These are phyloP conservation scores for Thalassiosira ordinaria DNA, from an alignment of 352 stramenopile species.

Conservation along the genomic window DNA sequence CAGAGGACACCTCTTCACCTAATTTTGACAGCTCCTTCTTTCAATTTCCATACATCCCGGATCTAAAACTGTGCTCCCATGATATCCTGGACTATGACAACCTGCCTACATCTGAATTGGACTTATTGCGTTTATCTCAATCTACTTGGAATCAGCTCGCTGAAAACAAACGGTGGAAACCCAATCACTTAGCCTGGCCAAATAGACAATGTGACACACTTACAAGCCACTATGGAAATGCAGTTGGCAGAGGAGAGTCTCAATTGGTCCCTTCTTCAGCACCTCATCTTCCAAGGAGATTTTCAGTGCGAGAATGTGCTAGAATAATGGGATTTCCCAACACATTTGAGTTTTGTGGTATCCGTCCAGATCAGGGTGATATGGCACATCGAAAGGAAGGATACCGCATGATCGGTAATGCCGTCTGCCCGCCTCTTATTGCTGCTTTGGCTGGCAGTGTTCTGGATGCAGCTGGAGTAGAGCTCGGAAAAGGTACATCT, in stretches of 20 bases:
- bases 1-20: neutral
- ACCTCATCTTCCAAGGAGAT: slow-evolving; percentile 63
- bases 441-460: slow-evolving; percentile 72
- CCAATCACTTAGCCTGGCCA: slow-evolving; percentile 70
- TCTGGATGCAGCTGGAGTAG: slow-evolving; percentile 41
- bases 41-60: slow-evolving; percentile 79
- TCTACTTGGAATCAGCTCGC: slow-evolving; percentile 43
- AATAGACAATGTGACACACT: slow-evolving; percentile 70
- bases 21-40: slow-evolving; percentile 47
- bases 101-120: slow-evolving; percentile 50
- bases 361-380: slow-evolving; percentile 42
- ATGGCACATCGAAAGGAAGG: slow-evolving; percentile 72
- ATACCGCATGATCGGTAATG: slow-evolving; percentile 75
- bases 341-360: slow-evolving; percentile 49
- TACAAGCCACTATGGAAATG: slow-evolving; percentile 78
- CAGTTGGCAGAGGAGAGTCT: slow-evolving; percentile 71
- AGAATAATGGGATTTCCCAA: slow-evolving; percentile 81
- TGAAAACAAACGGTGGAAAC: slow-evolving; percentile 62
- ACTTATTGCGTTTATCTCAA: slow-evolving; percentile 64
- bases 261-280: slow-evolving; percentile 72
- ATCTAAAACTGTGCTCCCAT: slow-evolving; percentile 67
- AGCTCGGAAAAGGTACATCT: slow-evolving; percentile 3
- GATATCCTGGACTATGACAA: slow-evolving; percentile 74
- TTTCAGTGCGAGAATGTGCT: slow-evolving; percentile 72
- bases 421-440: slow-evolving; percentile 79